Evolutionary conservation across 2,329 filamentous ascomycete species (phyloP), one percentile per base, ranked within the genome.

Genomic region (Hymenoscyphus occultus): DNA sequence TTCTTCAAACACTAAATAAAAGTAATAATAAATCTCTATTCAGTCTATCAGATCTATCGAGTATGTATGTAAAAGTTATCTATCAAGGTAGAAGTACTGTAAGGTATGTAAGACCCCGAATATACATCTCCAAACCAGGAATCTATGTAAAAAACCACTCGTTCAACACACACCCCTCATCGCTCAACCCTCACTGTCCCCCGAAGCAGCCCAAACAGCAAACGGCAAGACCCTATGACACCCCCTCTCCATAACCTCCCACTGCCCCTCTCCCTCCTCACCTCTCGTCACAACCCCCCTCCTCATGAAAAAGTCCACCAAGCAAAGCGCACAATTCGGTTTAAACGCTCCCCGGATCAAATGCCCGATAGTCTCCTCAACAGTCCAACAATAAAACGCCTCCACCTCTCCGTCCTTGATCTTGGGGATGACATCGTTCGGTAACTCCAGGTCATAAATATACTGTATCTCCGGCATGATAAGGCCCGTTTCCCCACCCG

Each of bases 381-480:
- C 83, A 1, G 84, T 87, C 84, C 87, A 88, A 65, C 97, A 81
- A 74, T 86, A 84, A 76, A 98, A 98, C 67, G 87, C 86, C 73
- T 93, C 91, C 4, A 97, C 95, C 79, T 99, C 95, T 62, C 90
- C 88, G 76, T 99, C 95, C 65, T 90, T 89, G 19, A 94, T 93
- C 74, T 83, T 84, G 13, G 90, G 93, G 42, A 86, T 79, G 3
- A 92, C 82, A 65, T 87, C 86, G 5, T 80, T 78, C 1, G 89
- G 84, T 68, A 99, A 80, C 77, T 92, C 88, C 68, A 98, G 80
- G 76, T 99, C 93, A 78, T 95, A 99, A 56, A 97, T 82, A 81
- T 93, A 97, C 78, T 98, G 90, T 73, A 88, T 89, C 78, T 98
- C 95, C 0, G 95, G 95, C 78, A 96, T 94, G 74, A 97, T 83